phyloP scores from a whole-genome alignment of 176 grass and related monocot species.

The Rhynchospora breviuscula region DNA sequence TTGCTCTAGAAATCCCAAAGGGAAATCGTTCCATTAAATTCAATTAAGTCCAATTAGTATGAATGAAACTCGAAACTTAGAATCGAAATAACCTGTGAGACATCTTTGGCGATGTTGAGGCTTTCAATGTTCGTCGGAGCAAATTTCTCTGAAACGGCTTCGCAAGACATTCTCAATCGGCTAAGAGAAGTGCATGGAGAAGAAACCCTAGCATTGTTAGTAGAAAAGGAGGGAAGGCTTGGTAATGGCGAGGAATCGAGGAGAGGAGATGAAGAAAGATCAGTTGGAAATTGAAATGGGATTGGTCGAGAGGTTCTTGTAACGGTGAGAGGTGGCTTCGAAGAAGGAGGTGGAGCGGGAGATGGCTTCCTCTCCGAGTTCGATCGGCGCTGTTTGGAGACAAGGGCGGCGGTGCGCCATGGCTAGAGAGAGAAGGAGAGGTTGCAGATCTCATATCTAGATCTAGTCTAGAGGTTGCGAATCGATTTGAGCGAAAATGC shows the following conservation, averaged over 20 bases:
- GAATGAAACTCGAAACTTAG: too few species aligned
- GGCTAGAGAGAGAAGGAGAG: too few species aligned
- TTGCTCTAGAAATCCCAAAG: not conserved
- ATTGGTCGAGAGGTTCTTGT: constrained; percentile 21
- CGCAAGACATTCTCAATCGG: constrained; percentile 27
- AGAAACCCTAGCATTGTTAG: constrained; percentile 1
- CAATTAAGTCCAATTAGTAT: too few species aligned
- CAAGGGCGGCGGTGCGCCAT: too few species aligned
- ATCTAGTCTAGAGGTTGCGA: too few species aligned
- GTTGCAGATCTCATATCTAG: too few species aligned
- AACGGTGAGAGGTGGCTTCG: too few species aligned
- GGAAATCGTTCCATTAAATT: too few species aligned
- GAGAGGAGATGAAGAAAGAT: not conserved
- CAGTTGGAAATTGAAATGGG: not conserved
- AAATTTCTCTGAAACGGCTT: constrained; percentile 36
- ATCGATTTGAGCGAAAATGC: too few species aligned
- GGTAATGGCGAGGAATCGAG: not conserved
- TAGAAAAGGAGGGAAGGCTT: not conserved
- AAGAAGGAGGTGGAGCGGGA: too few species aligned
- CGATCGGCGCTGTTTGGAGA: too few species aligned
- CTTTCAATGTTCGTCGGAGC: constrained; percentile 53
- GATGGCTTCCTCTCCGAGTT: too few species aligned
- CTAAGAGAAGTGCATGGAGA: not conserved
- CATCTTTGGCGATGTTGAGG: constrained; percentile 79
- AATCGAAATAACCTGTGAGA: constrained; percentile 54